These are phyloP conservation scores for Penicillium silybi DNA, from an alignment of 495 filamentous ascomycete species.

Conservation along the genomic window DNA sequence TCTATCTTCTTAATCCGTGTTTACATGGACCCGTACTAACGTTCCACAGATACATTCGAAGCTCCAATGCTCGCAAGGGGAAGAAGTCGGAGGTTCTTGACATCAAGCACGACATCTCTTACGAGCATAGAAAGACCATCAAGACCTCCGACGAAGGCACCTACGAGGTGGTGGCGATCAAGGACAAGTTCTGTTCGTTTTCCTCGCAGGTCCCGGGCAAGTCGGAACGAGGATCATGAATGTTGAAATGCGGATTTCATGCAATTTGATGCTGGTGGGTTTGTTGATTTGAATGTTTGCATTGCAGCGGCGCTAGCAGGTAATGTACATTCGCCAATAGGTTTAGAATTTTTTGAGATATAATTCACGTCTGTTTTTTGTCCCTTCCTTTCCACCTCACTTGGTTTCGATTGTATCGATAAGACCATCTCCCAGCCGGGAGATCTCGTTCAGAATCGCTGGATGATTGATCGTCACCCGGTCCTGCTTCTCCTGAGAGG, in stretches of 20 bases:
- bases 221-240: constrained; percentile 32
- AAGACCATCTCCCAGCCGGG: constrained; percentile 40
- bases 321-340: constrained; percentile 25
- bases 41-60: constrained; percentile 68
- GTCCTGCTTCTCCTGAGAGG: constrained; percentile 18
- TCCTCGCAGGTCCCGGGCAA: constrained; percentile 57
- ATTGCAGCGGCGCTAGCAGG: constrained; percentile 38
- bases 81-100: constrained; percentile 76
- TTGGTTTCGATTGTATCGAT: constrained; percentile 37
- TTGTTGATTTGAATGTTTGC: constrained; percentile 22
- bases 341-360: constrained; percentile 6
- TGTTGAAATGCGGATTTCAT: constrained; percentile 17
- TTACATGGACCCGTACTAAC: background rate
- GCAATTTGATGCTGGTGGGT: constrained; percentile 13
- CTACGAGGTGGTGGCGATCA: constrained; percentile 94
- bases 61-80: constrained; percentile 74
- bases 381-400: background rate
- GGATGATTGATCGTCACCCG: constrained; percentile 64
- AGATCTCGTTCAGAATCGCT: constrained; percentile 78
- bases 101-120: constrained; percentile 78
- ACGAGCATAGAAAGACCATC: constrained; percentile 75
- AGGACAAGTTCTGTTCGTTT: constrained; percentile 85
- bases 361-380: constrained; percentile 4
- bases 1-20: no score
- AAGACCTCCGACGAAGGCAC: constrained; percentile 87